Percentiles rank a stretch among this genome's conserved stretches.
phyloP scores from a whole-genome alignment of 2,329 filamentous ascomycete genomes.

The Nannizziopsis barbatae region DNA sequence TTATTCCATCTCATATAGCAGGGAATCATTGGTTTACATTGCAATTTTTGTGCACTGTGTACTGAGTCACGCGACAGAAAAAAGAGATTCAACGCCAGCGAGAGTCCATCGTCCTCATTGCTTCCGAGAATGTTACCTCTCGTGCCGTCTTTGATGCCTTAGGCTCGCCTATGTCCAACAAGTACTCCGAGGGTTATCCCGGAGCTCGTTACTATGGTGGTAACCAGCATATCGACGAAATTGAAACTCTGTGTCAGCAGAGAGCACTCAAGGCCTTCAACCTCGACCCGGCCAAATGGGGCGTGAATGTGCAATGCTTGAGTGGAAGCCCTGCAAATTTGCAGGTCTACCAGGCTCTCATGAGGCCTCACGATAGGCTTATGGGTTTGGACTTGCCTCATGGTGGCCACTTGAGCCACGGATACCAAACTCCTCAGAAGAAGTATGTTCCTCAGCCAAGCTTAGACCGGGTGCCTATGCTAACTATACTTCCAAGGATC shows the following conservation, averaged over 20 bases:
- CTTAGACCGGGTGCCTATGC: slow-evolving; percentile 3
- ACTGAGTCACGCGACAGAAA: slow-evolving; percentile 45
- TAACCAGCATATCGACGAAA: slow-evolving; percentile 96
- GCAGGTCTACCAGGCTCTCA: slow-evolving; percentile 92
- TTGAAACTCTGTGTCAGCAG: slow-evolving; percentile 89
- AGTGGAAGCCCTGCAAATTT: slow-evolving; percentile 91
- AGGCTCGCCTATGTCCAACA: slow-evolving; percentile 92
- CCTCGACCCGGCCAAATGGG: slow-evolving; percentile 80
- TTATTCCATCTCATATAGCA: background rate
- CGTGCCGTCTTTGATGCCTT: slow-evolving; percentile 96
- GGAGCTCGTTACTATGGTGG: slow-evolving; percentile 98
- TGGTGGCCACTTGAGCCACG: slow-evolving; percentile 89
- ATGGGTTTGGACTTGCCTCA: slow-evolving; percentile 97
- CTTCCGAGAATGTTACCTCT: slow-evolving; percentile 98
- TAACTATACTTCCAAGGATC: slow-evolving; percentile 48
- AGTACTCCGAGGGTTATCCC: slow-evolving; percentile 98
- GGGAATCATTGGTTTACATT: background rate
- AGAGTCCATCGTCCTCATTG: slow-evolving; percentile 97
- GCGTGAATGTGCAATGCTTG: slow-evolving; percentile 94
- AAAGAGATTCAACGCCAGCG: slow-evolving; percentile 92
- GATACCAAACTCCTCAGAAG: slow-evolving; percentile 87
- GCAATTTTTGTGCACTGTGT: background rate
- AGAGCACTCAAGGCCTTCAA: slow-evolving; percentile 87
- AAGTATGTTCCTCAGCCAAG: slow-evolving; percentile 45
- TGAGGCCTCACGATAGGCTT: slow-evolving; percentile 83